Conservation (phyloP, 192 early-diverging fungal genomes). For the Umbelopsis isabellina region DNA sequence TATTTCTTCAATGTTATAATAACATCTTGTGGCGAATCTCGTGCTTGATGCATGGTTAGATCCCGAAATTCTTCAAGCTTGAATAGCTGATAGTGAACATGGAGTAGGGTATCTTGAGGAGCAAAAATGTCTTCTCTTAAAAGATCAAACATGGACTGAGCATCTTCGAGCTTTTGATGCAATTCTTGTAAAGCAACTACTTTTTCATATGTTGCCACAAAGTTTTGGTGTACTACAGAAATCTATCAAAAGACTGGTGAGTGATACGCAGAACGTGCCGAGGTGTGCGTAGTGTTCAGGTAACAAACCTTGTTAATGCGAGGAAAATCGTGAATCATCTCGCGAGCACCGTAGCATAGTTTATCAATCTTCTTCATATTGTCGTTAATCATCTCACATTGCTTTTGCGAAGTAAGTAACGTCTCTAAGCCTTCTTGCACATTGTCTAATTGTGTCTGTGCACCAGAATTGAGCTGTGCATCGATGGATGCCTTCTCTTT, state of each 20-base stretch:
- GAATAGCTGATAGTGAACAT: slow-evolving; percentile 88
- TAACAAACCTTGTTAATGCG: slow-evolving; percentile 79
- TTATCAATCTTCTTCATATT: slow-evolving; percentile 87
- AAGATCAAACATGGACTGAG: slow-evolving; percentile 70
- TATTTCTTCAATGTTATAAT: slow-evolving; percentile 83
- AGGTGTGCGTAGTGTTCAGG: neutral
- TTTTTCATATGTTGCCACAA: slow-evolving; percentile 84
- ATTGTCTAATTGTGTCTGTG: slow-evolving; percentile 90
- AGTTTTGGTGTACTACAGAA: slow-evolving; percentile 94
- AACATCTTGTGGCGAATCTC: slow-evolving; percentile 71
- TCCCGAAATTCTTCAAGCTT: slow-evolving; percentile 88
- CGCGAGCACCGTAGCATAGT: slow-evolving; percentile 83
- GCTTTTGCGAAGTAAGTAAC: slow-evolving; percentile 62
- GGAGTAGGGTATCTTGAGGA: slow-evolving; percentile 78
- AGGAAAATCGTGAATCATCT: slow-evolving; percentile 88
- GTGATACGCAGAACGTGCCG: neutral
- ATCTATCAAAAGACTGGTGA: slow-evolving; percentile 52
- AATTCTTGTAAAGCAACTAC: slow-evolving; percentile 88
- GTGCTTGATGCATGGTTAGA: slow-evolving; percentile 78
- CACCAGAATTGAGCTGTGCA: slow-evolving; percentile 94
- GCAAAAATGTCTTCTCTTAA: slow-evolving; percentile 66
- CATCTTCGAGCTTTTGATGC: slow-evolving; percentile 75
- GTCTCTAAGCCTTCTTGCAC: slow-evolving; percentile 87
- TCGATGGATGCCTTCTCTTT: slow-evolving; percentile 91
- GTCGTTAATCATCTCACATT: slow-evolving; percentile 63